Conservation (phyloP, 805 yeast species). For the Saccharomycopsis fibuligera region DNA sequence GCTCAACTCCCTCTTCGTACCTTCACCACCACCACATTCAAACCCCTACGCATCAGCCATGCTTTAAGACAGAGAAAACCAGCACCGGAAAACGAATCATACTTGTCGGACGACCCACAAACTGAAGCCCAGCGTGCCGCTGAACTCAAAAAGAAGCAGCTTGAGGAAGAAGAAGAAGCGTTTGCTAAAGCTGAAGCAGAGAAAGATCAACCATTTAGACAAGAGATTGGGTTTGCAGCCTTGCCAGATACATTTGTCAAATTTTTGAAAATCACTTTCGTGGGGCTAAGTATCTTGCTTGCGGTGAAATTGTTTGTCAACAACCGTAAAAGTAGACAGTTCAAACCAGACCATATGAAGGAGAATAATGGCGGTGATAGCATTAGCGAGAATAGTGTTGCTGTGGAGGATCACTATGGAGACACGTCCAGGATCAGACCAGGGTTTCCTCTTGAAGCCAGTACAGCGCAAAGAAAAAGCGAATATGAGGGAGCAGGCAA, state of each 20-base stretch:
- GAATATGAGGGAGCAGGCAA: conserved; percentile 65
- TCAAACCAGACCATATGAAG: conserved; percentile 22
- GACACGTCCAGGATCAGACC: conserved; percentile 41
- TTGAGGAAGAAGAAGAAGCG: neutral
- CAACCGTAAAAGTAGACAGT: conserved; percentile 31
- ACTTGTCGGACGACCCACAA: too few relatives aligned
- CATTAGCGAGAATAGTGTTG: neutral
- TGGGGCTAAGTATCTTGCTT: conserved; percentile 27
- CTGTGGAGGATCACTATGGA: conserved; percentile 25
- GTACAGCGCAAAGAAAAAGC: conserved; percentile 42
- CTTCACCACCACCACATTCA: too few relatives aligned
- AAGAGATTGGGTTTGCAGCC: conserved; percentile 17
- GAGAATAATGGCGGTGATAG: neutral
- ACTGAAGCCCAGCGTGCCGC: neutral
- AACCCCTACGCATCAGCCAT: too few relatives aligned
- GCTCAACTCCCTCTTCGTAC: too few relatives aligned
- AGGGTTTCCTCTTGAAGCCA: conserved; percentile 44
- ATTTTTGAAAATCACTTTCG: conserved; percentile 23
- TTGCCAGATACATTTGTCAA: conserved; percentile 11
- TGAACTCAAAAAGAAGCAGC: neutral
- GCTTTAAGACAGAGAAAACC: too few relatives aligned
- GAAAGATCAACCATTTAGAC: neutral
- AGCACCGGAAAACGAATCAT: too few relatives aligned
- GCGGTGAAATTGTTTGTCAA: conserved; percentile 29
- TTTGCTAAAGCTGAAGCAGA: neutral